Conservation (phyloP, 23 red algal genomes). For the Agarophyton chilense region DNA sequence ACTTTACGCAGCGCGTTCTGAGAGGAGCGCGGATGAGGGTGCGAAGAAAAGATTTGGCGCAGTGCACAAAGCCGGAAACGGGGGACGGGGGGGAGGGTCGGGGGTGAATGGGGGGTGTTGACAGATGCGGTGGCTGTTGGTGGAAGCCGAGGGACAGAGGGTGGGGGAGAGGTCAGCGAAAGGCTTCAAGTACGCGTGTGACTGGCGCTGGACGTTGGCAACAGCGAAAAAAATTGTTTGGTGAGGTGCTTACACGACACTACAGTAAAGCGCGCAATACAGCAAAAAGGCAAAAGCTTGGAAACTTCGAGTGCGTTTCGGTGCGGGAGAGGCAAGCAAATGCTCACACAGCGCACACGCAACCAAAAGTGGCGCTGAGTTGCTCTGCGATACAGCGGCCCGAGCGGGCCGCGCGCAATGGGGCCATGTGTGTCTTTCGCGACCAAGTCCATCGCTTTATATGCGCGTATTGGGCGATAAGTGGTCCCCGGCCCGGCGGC, state of each 20-base stretch:
- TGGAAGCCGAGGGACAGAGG: background rate
- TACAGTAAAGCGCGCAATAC: no score
- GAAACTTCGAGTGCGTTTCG: slow-evolving; percentile 6
- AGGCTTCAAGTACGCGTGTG: slow-evolving; percentile 41
- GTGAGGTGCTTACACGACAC: slow-evolving; percentile 15
- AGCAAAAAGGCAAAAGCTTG: background rate
- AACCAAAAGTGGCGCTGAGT: no score
- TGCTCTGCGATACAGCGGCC: no score
- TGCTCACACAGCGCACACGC: no score
- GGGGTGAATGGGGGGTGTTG: background rate
- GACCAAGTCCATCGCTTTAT: no score
- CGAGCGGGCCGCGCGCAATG: background rate
- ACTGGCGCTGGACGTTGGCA: slow-evolving; percentile 23
- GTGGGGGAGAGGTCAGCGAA: slow-evolving; percentile 22
- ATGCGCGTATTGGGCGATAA: no score
- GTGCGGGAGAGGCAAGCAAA: no score
- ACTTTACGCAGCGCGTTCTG: background rate
- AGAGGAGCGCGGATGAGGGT: background rate
- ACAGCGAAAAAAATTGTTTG: background rate
- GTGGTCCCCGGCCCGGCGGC: no score
- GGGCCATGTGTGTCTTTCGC: background rate
- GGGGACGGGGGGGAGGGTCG: background rate
- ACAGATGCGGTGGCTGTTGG: slow-evolving; percentile 1
- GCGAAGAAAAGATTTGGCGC: background rate
- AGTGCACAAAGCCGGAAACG: background rate